Conservation (phyloP, 148 eudicot species). For the Chenopodium formosanum region DNA sequence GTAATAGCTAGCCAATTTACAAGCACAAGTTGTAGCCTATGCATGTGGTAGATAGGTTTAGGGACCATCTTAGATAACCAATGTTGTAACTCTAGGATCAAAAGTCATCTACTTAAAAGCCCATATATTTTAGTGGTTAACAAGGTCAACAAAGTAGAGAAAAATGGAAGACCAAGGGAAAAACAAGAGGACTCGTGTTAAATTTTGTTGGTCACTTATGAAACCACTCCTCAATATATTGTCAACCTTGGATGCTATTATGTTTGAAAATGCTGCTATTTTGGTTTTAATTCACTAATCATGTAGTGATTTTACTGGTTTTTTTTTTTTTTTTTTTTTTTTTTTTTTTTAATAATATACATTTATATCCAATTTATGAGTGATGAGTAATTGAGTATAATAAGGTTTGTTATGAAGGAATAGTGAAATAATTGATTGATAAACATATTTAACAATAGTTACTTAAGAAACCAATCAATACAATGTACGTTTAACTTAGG, state of each 20-base stretch:
- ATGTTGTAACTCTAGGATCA: not conserved
- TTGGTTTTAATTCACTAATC: no score
- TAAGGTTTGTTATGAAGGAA: no score
- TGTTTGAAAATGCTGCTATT: not conserved
- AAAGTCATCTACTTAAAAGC: not conserved
- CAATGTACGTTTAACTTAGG: no score
- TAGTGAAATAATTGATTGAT: no score
- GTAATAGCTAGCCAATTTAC: not conserved
- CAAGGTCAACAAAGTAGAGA: not conserved
- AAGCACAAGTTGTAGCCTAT: conserved; percentile 4
- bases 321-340: no score
- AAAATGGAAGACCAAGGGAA: not conserved
- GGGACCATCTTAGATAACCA: conserved; percentile 5
- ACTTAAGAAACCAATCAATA: no score
- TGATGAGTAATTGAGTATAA: no score
- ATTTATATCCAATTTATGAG: no score
- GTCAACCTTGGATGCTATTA: not conserved
- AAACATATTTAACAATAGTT: no score
- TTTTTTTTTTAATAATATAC: no score
- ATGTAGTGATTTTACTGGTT: no score
- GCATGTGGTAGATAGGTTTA: not conserved
- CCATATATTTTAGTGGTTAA: not conserved
- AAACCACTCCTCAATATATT: not conserved
- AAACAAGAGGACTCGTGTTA: not conserved
- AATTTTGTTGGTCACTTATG: not conserved